A percentile compares a stretch with the other conserved stretches of the same genome.
phyloP scores from a whole-genome alignment of 345 rosid genomes.

The Laguncularia racemosa region DNA sequence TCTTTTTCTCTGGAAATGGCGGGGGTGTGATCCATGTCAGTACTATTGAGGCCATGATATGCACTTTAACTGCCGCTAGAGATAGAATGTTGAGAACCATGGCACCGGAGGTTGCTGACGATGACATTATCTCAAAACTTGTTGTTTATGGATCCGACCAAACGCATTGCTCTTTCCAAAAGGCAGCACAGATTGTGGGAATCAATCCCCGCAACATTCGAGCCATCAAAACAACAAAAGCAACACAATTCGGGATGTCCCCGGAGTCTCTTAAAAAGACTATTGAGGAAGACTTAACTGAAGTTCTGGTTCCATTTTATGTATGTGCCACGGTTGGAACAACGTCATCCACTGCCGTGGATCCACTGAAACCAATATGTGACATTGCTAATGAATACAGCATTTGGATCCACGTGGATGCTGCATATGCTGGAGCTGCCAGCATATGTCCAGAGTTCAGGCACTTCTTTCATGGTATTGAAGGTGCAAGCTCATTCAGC shows the following conservation, averaged over 20 bases:
- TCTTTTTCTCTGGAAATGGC: constrained; percentile 28
- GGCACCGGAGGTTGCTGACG: constrained; percentile 4
- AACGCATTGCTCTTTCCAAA: constrained; percentile 23
- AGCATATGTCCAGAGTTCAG: constrained; percentile 51
- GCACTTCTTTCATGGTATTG: constrained; percentile 31
- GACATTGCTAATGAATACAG: constrained; percentile 8
- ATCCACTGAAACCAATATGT: constrained; percentile 18
- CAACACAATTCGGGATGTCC: constrained; percentile 13
- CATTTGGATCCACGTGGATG: constrained; percentile 46
- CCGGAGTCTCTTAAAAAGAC: constrained; percentile 8
- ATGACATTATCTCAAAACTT: constrained; percentile 12
- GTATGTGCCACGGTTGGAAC: constrained; percentile 35
- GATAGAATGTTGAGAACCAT: constrained; percentile 14
- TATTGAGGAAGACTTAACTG: constrained; percentile 11
- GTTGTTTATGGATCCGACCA: constrained; percentile 39
- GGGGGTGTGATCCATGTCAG: constrained; percentile 35
- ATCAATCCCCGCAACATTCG: constrained; percentile 37
- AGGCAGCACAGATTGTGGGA: constrained; percentile 34
- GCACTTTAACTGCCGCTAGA: constrained; percentile 29
- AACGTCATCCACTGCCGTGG: constrained; percentile 21
- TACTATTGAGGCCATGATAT: constrained; percentile 31
- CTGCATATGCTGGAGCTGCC: constrained; percentile 39
- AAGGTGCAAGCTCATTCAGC: constrained; percentile 37
- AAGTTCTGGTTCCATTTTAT: constrained; percentile 22
- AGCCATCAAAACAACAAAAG: constrained; percentile 20